Base-by-base conservation (phyloP, 352 stramenopile genomes). In the Globisporangium apiculatum region DNA sequence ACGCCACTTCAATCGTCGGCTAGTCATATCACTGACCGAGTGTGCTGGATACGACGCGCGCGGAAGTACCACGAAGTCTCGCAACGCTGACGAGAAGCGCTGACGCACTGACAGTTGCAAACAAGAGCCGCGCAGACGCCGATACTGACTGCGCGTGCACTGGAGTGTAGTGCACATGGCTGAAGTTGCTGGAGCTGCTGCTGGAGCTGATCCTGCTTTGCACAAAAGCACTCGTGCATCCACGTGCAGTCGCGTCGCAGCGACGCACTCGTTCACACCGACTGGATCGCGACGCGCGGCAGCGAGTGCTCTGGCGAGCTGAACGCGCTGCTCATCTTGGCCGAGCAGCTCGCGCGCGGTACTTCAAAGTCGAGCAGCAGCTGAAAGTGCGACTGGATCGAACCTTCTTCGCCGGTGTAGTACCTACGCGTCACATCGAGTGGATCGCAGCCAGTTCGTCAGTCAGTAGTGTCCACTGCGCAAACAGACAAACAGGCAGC, bases 321-420 rank as follows among this genome's bases (percentile, higher is more conserved):
- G 7, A 40, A 61, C 47, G 10, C 17, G 24, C 24, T 31, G 36
- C 55, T 37, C 31, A 48, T 12, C 45, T 42, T 61, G n/a, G 41
- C 31, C 3, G 46, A 17, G 67, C 69, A 11, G 64, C 64, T 42
- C 55, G 61, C 17, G 36, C 50, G n/a, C 15, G 37, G 62, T 1
- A 57, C 52, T 48, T 81, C 61, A 53, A 81, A 81, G 47, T 76
- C 65, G 37, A 65, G 53, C 7, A 81, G 53, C 51, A 81, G 65
- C 38, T 71, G 58, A 53, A 81, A 81, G 58, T 81, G 72, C 7
- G 65, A 64, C 10, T 61, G 53, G 43, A 81, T 40, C 24, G 67
- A 76, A 17, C 57, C 57, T 18, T 68, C 42, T 14, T 70, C 72
- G 3, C 61, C 65, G 31, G 74, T 63, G 35, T 75, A 66, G 58